Percentiles rank a stretch among this genome's conserved stretches.
These are phyloP conservation scores for Cicer chorassanicum DNA, from an alignment of 306 rosid species.

Conservation along the genomic window DNA sequence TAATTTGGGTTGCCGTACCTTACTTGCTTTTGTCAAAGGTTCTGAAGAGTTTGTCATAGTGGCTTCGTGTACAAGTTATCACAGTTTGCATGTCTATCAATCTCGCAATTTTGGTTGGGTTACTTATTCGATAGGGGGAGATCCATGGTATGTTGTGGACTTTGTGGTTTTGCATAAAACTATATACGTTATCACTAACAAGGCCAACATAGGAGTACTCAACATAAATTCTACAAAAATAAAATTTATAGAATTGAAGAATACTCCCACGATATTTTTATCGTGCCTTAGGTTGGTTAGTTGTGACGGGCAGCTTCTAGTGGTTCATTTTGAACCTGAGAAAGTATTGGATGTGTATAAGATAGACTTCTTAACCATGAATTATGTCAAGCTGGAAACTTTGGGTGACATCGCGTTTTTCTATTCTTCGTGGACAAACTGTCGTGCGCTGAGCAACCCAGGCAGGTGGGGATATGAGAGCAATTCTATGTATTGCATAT, in stretches of 20 bases:
- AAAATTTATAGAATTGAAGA: neutral
- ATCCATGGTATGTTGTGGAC: conserved; percentile 14
- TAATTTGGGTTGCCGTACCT: neutral
- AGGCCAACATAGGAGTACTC: conserved; percentile 28
- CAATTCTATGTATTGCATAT: conserved; percentile 26
- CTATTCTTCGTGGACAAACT: neutral
- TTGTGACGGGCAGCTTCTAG: conserved; percentile 20
- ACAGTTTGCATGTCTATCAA: conserved; percentile 22
- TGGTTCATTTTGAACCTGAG: neutral
- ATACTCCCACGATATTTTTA: neutral
- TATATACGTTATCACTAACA: neutral
- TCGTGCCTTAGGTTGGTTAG: neutral
- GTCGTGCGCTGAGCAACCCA: conserved; percentile 31
- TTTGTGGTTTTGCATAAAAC: neutral
- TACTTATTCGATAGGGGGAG: neutral
- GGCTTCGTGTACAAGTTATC: neutral
- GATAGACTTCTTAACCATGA: conserved; percentile 17
- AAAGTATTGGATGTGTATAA: neutral
- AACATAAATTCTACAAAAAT: neutral
- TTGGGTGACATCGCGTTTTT: conserved; percentile 38
- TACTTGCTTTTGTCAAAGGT: conserved; percentile 18
- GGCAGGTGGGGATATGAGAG: conserved; percentile 9
- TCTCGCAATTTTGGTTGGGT: conserved; percentile 26
- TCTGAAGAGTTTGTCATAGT: conserved; percentile 35
- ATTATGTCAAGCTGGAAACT: neutral